Base-by-base conservation (phyloP, 1,284 basidiomycete genomes). In the Marasmius oreades region DNA sequence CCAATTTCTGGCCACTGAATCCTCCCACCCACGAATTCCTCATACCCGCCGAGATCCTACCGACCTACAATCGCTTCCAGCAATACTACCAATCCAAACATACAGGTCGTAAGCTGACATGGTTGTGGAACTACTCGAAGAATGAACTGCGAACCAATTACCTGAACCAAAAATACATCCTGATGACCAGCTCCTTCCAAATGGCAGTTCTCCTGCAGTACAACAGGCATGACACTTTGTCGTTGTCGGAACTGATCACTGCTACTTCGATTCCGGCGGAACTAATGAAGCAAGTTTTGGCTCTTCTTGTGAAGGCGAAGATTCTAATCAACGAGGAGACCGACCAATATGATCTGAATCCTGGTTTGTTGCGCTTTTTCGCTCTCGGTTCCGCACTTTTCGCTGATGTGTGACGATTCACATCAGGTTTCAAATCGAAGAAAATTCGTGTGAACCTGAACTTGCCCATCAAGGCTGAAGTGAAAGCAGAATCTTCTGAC, bases 51-150 rank as follows among this genome's bases (percentile, higher is more conserved):
- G 94, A 98, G 68, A 89, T 99, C 62, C 75, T 88, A 44, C 80
- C 88, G 14, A 92, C 91, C 1, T 94, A 95, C 72, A 92, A 98
- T 64, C 86, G 92, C 18, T 99, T 99, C 80, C 85, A 88, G 64
- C 86, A 90, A 63, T 98, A 95, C 77, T 98, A 98, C 73, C 88
- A 92, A 66, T 89, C 88, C 65, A 95, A 96, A 74, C 93, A 96
- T 73, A 91, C 89, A 3, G 96, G 96, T 22, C 90, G 97, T 59
- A 97, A 97, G 67, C 80, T 99, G 24, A 95, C 92, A 0, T 99
- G 96, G 96, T 74, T 98, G 18, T 98, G 96, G 96, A 96, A 98
- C 69, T 90, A 96, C 70, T 94, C 90, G 34, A 95, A 96, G 79
- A 96, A 94, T 75, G 97, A 99, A 70, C 79, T 99, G 51, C 86